These are phyloP conservation scores for Lactarius akahatsu DNA, from an alignment of 768 basidiomycete species.

Conservation along the genomic window DNA sequence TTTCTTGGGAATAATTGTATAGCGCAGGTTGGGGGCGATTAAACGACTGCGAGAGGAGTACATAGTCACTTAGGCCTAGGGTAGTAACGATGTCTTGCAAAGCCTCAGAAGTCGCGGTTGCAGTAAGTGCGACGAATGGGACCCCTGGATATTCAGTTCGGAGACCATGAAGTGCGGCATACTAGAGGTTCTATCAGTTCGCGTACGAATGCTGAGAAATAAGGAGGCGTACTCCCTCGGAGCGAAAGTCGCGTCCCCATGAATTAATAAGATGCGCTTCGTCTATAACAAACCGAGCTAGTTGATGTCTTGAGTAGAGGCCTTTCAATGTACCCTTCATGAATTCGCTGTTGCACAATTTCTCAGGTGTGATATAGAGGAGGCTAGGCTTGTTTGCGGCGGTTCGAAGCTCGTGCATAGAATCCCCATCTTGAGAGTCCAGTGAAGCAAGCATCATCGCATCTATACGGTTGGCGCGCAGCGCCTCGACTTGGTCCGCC, in stretches of 20 bases:
- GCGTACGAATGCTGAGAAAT: neutral
- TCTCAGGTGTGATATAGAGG: conserved; percentile 92
- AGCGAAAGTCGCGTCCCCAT: conserved; percentile 94
- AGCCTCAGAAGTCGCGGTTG: conserved; percentile 82
- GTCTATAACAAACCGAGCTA: conserved; percentile 93
- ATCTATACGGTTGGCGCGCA: conserved; percentile 63
- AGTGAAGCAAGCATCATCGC: conserved; percentile 48
- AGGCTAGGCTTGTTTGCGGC: conserved; percentile 55
- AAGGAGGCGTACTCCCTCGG: conserved; percentile 31
- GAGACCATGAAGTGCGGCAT: conserved; percentile 42
- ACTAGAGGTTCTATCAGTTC: conserved; percentile 35
- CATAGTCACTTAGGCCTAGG: conserved; percentile 59
- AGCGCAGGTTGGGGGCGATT: conserved; percentile 91
- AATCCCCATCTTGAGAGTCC: conserved; percentile 36
- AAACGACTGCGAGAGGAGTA: conserved; percentile 77
- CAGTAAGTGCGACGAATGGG: conserved; percentile 96
- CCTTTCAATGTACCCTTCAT: conserved; percentile 54
- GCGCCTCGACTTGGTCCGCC: conserved; percentile 76
- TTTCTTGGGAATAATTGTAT: conserved; percentile 57
- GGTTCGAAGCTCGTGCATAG: conserved; percentile 47
- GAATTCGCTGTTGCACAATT: conserved; percentile 60
- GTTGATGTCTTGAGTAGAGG: conserved; percentile 53
- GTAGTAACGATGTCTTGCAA: conserved; percentile 75
- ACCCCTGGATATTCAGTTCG: conserved; percentile 73
- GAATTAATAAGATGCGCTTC: conserved; percentile 94